Evolutionary conservation across 2,329 filamentous ascomycete genomes (phyloP).

Genomic region (Sarocladium oryzae): DNA sequence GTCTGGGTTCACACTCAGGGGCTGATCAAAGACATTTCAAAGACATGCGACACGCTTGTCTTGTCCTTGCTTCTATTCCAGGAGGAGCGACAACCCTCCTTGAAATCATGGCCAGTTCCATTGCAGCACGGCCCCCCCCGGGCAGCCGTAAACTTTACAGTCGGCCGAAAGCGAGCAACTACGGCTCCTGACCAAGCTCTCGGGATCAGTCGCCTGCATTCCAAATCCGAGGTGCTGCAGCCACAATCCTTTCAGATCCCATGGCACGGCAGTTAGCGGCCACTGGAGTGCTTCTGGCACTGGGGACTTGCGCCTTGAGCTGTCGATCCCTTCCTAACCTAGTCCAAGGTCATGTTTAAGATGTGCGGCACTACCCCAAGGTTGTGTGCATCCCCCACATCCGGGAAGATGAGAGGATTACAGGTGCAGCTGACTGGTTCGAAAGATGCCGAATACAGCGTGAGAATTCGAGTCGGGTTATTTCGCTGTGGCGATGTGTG

Average conservation of each 20-base stretch:
- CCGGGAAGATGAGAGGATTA: no score
- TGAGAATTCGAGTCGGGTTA: neutral
- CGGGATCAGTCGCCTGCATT: no score
- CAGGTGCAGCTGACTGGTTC: no score
- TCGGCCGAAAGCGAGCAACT: no score
- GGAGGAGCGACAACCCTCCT: no score
- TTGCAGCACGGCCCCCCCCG: no score
- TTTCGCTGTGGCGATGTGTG: neutral
- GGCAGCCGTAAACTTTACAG: no score
- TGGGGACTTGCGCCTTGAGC: neutral
- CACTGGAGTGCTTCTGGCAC: neutral
- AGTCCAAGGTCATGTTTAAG: neutral
- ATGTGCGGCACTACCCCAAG: neutral
- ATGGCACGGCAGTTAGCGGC: neutral
- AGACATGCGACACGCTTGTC: neutral
- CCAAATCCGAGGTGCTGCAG: no score
- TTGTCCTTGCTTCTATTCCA: neutral
- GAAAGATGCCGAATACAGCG: neutral
- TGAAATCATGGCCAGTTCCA: no score
- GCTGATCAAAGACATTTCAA: neutral
- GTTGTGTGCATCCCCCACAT: neutral
- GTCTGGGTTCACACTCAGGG: no score
- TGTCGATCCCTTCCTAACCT: neutral
- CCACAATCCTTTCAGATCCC: no score
- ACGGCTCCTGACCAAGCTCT: neutral